A percentile compares a stretch with the other conserved stretches of the same genome.
Conservation (phyloP, 306 rosid genomes). For the Casuarina cunninghamiana region DNA sequence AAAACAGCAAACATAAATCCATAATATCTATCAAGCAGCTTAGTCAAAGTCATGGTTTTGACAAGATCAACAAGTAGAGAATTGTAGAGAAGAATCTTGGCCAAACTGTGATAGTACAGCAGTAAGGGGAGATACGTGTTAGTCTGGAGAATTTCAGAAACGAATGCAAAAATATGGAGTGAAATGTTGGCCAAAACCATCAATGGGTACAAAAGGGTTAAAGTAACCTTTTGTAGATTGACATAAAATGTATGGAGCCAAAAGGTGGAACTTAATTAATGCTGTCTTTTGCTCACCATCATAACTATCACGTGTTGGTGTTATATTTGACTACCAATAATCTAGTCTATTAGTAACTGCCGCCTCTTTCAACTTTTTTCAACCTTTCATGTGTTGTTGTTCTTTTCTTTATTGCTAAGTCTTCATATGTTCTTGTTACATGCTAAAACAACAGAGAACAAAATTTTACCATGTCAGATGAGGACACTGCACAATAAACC, state of each 20-base stretch:
- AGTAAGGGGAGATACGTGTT: background rate
- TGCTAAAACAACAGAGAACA: background rate
- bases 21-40: constrained; percentile 7
- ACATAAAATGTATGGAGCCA: background rate
- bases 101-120: constrained; percentile 1
- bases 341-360: background rate
- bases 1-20: constrained; percentile 14
- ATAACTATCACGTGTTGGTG: background rate
- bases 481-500: background rate
- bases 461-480: background rate
- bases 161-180: background rate
- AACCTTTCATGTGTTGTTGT: background rate
- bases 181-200: background rate
- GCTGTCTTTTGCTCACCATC: background rate
- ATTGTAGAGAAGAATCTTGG: background rate
- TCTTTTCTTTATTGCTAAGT: no score
- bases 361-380: background rate
- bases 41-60: background rate
- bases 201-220: background rate
- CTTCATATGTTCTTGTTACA: background rate
- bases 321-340: background rate
- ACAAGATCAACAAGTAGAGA: background rate
- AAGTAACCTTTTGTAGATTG: background rate
- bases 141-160: background rate
- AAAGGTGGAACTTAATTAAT: background rate